Evolutionary conservation across 2,329 filamentous ascomycete genomes (phyloP).

Genomic region (Fusarium ramigenum): DNA sequence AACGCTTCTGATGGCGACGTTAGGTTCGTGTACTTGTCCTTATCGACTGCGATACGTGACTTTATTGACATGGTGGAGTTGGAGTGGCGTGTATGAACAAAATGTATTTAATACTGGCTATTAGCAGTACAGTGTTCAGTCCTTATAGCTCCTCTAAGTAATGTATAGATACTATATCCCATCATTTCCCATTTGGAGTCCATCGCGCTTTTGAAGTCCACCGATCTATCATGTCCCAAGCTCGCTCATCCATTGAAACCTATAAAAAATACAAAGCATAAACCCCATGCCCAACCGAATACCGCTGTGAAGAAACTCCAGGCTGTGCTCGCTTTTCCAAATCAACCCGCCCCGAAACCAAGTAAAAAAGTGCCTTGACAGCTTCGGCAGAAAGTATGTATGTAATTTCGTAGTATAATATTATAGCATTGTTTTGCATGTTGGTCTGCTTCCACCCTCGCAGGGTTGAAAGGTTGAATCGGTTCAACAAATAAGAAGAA

Average conservation of each 20-base stretch:
- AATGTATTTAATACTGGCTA: neutral
- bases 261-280: neutral
- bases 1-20: no score
- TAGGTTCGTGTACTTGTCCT: no score
- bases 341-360: slow-evolving; percentile 18
- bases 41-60: no score
- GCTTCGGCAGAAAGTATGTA: neutral
- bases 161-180: neutral
- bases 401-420: slow-evolving; percentile 5
- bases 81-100: neutral
- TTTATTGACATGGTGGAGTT: no score
- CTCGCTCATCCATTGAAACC: neutral
- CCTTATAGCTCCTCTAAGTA: neutral
- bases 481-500: neutral
- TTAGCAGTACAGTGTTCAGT: neutral
- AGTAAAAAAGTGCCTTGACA: slow-evolving; percentile 4
- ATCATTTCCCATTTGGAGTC: neutral
- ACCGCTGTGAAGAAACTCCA: slow-evolving; percentile 31
- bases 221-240: neutral
- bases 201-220: neutral
- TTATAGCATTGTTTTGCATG: slow-evolving; percentile 23
- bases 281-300: slow-evolving; percentile 13
- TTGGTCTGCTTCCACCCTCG: slow-evolving; percentile 1
- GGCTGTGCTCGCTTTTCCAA: slow-evolving; percentile 34
- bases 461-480: neutral